These are phyloP conservation scores for Phytophthora sp. DNA, from an alignment of 352 stramenopile species.

Conservation along the genomic window DNA sequence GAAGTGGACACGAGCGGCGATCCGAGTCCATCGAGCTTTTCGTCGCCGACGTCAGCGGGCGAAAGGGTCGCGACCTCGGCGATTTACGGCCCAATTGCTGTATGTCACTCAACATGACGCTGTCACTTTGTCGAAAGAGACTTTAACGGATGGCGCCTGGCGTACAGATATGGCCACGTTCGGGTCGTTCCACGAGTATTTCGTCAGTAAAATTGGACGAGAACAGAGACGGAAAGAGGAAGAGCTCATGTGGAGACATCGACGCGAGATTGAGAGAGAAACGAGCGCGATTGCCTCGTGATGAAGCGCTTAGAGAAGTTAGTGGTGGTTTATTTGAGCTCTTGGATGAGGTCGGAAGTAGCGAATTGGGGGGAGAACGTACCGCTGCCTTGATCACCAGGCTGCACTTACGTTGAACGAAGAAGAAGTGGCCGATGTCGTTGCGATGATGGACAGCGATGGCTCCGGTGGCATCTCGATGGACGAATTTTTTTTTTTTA, in stretches of 20 bases:
- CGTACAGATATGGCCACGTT: constrained; percentile 65
- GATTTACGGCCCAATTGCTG: constrained; percentile 55
- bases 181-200: constrained; percentile 59
- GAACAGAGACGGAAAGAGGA: constrained; percentile 64
- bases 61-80: constrained; percentile 46
- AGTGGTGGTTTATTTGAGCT: constrained; percentile 75
- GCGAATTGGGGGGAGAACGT: constrained; percentile 56
- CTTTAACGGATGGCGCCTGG: constrained; percentile 28
- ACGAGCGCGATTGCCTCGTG: constrained; percentile 38
- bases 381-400: constrained; percentile 57
- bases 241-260: constrained; percentile 41
- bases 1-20: constrained; percentile 53
- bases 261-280: constrained; percentile 45
- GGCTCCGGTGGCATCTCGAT: constrained; percentile 70
- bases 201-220: constrained; percentile 51
- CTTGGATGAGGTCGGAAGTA: constrained; percentile 54
- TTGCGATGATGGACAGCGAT: constrained; percentile 86
- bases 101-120: constrained; percentile 52
- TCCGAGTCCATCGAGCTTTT: constrained; percentile 66
- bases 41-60: constrained; percentile 48
- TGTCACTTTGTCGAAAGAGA: constrained; percentile 3
- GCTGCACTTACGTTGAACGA: constrained; percentile 61
- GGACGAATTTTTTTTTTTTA: too few relatives aligned
- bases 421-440: constrained; percentile 66
- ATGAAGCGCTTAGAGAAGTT: constrained; percentile 62